A percentile compares a stretch with the other conserved stretches of the same genome.
These are phyloP conservation scores for Puccinia horiana DNA, from an alignment of 1,284 basidiomycete species.

Conservation along the genomic window DNA sequence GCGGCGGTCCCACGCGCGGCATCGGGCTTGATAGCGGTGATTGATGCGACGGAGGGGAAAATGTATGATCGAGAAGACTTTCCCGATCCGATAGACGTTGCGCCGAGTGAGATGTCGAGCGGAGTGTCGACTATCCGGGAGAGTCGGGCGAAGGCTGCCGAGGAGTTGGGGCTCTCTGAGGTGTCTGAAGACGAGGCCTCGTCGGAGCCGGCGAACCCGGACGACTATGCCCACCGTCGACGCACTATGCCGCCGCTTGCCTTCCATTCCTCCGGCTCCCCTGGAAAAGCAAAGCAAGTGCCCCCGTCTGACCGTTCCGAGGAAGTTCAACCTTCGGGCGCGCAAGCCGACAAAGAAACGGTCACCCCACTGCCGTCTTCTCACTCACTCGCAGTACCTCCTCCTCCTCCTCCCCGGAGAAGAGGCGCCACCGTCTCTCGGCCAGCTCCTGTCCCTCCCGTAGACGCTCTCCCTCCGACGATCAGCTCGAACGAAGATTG, in stretches of 20 bases:
- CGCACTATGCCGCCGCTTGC: conserved; percentile 35
- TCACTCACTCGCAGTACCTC: background rate
- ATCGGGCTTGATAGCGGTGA: conserved; percentile 28
- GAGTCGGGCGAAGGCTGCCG: conserved; percentile 13
- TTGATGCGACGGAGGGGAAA: conserved; percentile 38
- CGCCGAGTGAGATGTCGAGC: conserved; percentile 33
- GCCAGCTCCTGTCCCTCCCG: background rate
- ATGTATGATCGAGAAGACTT: conserved; percentile 33
- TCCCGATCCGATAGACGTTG: conserved; percentile 31
- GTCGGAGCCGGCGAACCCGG: background rate
- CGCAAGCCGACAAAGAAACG: background rate
- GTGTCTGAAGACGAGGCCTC: background rate
- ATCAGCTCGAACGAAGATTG: background rate
- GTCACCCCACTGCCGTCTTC: background rate
- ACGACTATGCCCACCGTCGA: background rate
- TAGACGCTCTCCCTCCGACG: background rate
- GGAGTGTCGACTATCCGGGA: conserved; percentile 31
- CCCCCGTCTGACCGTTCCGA: background rate
- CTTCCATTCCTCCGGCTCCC: conserved; percentile 13
- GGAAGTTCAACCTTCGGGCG: background rate
- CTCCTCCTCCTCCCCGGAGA: conserved; percentile 12
- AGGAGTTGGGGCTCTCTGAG: background rate
- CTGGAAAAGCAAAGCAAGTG: background rate
- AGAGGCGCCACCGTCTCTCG: background rate
- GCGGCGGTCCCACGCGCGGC: conserved; percentile 40